Evolutionary conservation across 306 rosid genomes (phyloP), one percentile per base, ranked within the genome.

Genomic region (Cercis canadensis): DNA sequence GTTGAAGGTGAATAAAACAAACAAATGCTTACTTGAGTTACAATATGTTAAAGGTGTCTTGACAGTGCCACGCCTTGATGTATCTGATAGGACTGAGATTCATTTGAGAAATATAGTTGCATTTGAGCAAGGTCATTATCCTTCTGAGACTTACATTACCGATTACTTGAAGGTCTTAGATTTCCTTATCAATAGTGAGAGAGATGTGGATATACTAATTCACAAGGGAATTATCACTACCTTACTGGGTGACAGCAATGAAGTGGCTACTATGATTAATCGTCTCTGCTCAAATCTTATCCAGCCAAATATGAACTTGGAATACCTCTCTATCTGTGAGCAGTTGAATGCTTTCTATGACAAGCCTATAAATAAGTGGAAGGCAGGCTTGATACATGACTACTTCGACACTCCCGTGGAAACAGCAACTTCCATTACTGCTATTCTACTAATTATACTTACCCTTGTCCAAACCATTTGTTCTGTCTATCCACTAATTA

Each of bases 161-260:
- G 76, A 81, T 16, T 81, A 76, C 17, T 41, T 67, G 5, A 21
- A 16, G 14, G 8, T 81, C 6, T 40, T 81, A 53, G 52, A 67
- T 39, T 11, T 54, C 21, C 62, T 81, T 5, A 56, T 77, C 8
- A 53, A 55, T 33, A 62, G 62, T 7, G 4, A 14, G 0, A 21
- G 19, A 32, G 82, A 81, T 56, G 56, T 75, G 39, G 67, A 75
- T 6, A 43, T 81, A 34, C 75, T 81, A 19, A 78, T 59, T 0
- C 32, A 71, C 17, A 36, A 11, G 16, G 21, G 29, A 8, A 24
- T 56, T 69, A 37, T 56, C 8, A 31, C 43, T 58, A 43, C 70
- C 44, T 7, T 29, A 51, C 6, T 39, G 47, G 33, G 70, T 0
- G 81, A 76, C 36, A 63, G 41, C 37, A 5, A 55, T 4, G 67